phyloP scores from a whole-genome alignment of 768 basidiomycete genomes.

The Aureoboletus auriporus region DNA sequence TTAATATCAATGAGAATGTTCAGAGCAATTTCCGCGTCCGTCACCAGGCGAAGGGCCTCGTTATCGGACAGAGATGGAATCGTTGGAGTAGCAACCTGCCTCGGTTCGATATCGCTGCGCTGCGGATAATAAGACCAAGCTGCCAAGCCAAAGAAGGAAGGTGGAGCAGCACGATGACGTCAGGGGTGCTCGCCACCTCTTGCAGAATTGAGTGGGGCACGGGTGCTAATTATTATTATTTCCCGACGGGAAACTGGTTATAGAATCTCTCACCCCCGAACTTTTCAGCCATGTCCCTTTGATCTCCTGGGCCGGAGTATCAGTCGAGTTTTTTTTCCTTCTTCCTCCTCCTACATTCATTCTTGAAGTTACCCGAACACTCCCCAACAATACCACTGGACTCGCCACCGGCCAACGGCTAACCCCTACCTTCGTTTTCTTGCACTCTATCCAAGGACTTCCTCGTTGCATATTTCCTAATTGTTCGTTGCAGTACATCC shows the following conservation, averaged over 20 bases:
- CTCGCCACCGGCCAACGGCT: not conserved
- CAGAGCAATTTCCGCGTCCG: too few species aligned
- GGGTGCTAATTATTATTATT: constrained; percentile 5
- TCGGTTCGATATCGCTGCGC: not conserved
- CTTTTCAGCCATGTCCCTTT: not conserved
- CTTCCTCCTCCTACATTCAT: not conserved
- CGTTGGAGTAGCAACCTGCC: not conserved
- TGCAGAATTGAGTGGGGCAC: not conserved
- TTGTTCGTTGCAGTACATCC: not conserved
- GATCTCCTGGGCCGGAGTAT: not conserved
- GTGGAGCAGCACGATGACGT: constrained; percentile 20
- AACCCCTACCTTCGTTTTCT: not conserved
- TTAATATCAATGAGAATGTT: too few species aligned
- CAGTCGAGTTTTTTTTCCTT: not conserved
- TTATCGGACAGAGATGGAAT: too few species aligned
- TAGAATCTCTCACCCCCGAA: not conserved
- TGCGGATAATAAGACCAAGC: too few species aligned
- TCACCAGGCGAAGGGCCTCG: too few species aligned
- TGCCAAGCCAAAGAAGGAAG: constrained; percentile 7
- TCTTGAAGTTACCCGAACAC: not conserved
- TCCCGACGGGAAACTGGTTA: constrained; percentile 6
- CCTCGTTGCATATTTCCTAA: not conserved
- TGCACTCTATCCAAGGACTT: not conserved
- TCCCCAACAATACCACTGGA: not conserved
- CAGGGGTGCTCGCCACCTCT: constrained; percentile 13